Percentiles rank a stretch among this genome's conserved stretches.
phyloP scores from a whole-genome alignment of 2,329 filamentous ascomycete genomes.

The Ophiostoma piceae region DNA sequence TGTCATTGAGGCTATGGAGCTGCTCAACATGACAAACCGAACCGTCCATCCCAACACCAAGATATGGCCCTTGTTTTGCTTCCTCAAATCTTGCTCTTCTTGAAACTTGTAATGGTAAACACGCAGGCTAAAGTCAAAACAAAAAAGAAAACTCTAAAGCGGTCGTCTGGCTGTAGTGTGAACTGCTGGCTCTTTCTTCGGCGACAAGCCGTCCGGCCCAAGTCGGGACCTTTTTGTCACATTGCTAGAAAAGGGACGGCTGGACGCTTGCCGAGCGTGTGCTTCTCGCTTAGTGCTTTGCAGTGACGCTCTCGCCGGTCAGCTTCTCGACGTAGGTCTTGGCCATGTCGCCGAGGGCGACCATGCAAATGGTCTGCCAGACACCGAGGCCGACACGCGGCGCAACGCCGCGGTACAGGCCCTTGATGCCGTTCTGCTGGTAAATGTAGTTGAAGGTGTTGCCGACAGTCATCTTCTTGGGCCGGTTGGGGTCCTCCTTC shows the following conservation, averaged over 20 bases:
- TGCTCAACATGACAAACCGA: neutral
- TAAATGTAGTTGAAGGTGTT: conserved; percentile 88
- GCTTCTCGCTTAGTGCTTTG: conserved; percentile 54
- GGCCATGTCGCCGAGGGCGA: conserved; percentile 90
- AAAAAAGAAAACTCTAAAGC: neutral
- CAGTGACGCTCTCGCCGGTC: conserved; percentile 59
- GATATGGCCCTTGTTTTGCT: neutral
- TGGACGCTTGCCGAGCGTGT: neutral
- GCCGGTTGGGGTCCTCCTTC: conserved; percentile 93
- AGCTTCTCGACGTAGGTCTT: conserved; percentile 63
- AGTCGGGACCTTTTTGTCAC: neutral
- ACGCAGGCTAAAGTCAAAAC: conserved; percentile 5
- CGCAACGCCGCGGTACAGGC: conserved; percentile 90
- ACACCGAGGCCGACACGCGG: conserved; percentile 91
- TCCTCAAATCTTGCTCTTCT: neutral
- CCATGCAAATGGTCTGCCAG: conserved; percentile 99
- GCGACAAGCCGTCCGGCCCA: neutral
- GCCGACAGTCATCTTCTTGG: conserved; percentile 97
- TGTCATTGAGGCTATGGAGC: neutral
- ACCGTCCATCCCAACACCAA: neutral
- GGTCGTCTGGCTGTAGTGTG: neutral
- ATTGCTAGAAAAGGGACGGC: neutral
- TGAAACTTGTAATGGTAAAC: neutral
- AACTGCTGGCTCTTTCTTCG: neutral
- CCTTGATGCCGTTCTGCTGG: conserved; percentile 76